Evolutionary conservation across 805 yeast species (phyloP).

Genomic region (Lipomyces anomalus): DNA sequence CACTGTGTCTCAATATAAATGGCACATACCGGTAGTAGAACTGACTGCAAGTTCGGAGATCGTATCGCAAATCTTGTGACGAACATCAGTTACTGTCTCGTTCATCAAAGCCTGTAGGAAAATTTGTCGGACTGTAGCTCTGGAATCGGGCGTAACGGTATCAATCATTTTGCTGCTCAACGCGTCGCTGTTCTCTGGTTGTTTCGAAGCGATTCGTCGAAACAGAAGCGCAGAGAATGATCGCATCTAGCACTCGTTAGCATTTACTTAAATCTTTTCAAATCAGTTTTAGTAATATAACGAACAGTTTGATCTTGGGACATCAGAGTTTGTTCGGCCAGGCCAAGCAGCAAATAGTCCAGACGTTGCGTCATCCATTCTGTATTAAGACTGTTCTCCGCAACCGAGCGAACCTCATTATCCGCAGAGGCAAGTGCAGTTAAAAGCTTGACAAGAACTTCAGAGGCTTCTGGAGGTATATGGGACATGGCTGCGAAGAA

Average conservation of each 20-base stretch:
- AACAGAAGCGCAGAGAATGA: conserved; percentile 84
- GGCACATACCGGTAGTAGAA: conserved; percentile 26
- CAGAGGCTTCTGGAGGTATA: conserved; percentile 57
- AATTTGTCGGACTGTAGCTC: conserved; percentile 55
- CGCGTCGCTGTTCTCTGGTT: conserved; percentile 56
- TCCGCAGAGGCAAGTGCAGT: conserved; percentile 72
- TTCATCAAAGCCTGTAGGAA: conserved; percentile 66
- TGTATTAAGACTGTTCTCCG: conserved; percentile 65
- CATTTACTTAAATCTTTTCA: no score
- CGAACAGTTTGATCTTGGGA: conserved; percentile 56
- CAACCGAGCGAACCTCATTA: conserved; percentile 65
- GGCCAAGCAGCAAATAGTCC: conserved; percentile 63
- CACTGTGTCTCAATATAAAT: background rate
- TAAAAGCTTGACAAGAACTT: conserved; percentile 51
- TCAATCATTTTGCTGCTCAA: conserved; percentile 78
- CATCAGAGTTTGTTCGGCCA: conserved; percentile 69
- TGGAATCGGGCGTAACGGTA: conserved; percentile 52
- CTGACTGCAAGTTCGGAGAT: conserved; percentile 77
- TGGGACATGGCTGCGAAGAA: conserved; percentile 24
- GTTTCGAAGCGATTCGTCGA: conserved; percentile 65
- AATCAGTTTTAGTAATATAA: background rate
- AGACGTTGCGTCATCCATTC: conserved; percentile 75
- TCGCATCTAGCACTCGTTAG: conserved; percentile 30
- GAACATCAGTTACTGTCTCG: conserved; percentile 64
- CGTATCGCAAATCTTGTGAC: conserved; percentile 92